Conservation (phyloP, 2,329 filamentous ascomycete genomes). For the Sporothrix pallida region DNA sequence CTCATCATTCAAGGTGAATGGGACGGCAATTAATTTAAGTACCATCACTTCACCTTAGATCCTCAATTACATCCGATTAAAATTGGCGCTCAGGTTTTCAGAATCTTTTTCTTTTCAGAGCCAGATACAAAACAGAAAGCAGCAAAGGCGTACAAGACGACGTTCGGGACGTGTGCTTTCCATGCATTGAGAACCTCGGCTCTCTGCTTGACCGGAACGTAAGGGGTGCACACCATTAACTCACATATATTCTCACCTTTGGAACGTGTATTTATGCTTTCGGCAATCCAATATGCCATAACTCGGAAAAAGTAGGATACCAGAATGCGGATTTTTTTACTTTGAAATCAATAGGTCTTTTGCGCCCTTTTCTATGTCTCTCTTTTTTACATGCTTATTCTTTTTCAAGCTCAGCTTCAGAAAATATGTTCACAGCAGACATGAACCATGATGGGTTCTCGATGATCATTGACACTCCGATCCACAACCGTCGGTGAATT, state of each 20-base stretch:
- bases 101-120: not conserved
- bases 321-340: not conserved
- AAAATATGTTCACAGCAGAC: no score
- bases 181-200: not conserved
- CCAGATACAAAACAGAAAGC: no score
- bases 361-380: no score
- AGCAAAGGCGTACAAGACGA: not conserved
- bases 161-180: not conserved
- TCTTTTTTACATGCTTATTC: not conserved
- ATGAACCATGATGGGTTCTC: not conserved
- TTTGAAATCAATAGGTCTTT: no score
- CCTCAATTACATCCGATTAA: not conserved
- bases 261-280: slow-evolving; percentile 12
- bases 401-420: no score
- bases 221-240: slow-evolving; percentile 22
- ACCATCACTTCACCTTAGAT: not conserved
- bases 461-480: not conserved
- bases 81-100: not conserved
- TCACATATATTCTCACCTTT: not conserved
- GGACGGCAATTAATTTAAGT: not conserved
- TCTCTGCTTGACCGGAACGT: not conserved
- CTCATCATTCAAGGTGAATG: not conserved
- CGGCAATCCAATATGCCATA: slow-evolving; percentile 8
- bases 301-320: not conserved
- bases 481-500: not conserved